Evolutionary conservation across 257 asterid species (phyloP).

Genomic region (Gardenia jasminoides): DNA sequence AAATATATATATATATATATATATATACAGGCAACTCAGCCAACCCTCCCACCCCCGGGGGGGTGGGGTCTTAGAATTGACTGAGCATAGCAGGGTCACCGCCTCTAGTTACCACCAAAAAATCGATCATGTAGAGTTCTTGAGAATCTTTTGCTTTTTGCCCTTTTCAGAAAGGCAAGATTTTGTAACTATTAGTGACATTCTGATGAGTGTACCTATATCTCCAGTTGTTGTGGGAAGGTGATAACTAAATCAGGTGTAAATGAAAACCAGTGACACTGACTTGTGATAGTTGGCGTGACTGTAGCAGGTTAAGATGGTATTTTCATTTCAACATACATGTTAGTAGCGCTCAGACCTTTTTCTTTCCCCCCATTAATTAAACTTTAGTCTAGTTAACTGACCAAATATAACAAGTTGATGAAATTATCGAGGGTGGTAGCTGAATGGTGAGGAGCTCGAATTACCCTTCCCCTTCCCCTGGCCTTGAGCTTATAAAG

Average conservation of each 20-base stretch:
- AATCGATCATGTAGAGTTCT: background rate
- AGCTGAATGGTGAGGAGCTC: no score
- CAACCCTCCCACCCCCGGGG: no score
- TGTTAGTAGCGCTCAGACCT: background rate
- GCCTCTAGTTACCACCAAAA: background rate
- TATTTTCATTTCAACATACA: background rate
- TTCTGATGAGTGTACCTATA: background rate
- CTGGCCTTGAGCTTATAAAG: no score
- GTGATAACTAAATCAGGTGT: background rate
- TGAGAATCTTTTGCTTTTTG: background rate
- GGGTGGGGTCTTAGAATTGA: slow-evolving; percentile 1
- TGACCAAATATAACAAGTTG: no score
- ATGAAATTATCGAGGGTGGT: no score
- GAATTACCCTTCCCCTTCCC: no score
- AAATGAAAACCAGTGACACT: background rate
- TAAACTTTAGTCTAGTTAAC: background rate
- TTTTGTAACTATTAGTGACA: background rate
- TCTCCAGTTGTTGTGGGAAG: background rate
- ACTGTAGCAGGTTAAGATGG: background rate
- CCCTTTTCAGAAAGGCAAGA: slow-evolving; percentile 4
- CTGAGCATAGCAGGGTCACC: background rate
- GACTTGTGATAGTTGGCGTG: background rate
- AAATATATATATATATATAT: no score
- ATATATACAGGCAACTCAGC: background rate
- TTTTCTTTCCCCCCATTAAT: background rate